phyloP scores from a whole-genome alignment of 192 early-diverging fungal genomes.

The Umbelopsis isabellina region DNA sequence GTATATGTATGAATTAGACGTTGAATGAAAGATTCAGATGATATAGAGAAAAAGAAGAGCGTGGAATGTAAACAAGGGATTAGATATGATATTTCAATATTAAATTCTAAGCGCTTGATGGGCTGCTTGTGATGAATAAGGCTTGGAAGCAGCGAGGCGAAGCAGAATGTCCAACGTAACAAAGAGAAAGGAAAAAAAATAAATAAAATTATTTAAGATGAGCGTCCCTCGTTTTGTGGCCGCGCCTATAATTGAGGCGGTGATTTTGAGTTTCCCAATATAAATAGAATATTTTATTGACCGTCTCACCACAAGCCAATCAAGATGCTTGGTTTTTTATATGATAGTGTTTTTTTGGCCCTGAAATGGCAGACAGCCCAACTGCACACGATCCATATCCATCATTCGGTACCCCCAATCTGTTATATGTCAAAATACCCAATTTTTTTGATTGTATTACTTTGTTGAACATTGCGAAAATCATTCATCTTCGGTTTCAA shows the following conservation, averaged over 20 bases:
- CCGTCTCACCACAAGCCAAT: background rate
- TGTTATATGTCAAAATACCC: no score
- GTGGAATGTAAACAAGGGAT: background rate
- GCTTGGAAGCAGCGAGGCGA: conserved; percentile 9
- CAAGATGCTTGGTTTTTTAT: background rate
- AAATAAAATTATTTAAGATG: background rate
- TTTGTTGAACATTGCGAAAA: background rate
- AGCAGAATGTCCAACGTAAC: conserved; percentile 13
- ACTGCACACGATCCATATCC: no score
- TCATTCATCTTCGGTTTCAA: background rate
- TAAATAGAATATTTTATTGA: background rate
- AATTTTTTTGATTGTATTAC: no score
- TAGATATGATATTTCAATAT: background rate
- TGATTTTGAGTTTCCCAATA: background rate
- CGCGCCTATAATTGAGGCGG: no score
- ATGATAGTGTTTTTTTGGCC: no score
- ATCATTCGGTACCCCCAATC: no score
- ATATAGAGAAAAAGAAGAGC: background rate
- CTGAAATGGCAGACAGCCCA: no score
- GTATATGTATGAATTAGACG: no score
- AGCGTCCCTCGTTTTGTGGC: no score
- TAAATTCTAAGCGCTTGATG: no score
- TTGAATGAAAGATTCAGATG: background rate
- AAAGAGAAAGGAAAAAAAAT: conserved; percentile 22
- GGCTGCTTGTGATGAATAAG: background rate